These are phyloP conservation scores for Vanrija humicola DNA, from an alignment of 1,284 basidiomycete genomes.

Conservation along the genomic window DNA sequence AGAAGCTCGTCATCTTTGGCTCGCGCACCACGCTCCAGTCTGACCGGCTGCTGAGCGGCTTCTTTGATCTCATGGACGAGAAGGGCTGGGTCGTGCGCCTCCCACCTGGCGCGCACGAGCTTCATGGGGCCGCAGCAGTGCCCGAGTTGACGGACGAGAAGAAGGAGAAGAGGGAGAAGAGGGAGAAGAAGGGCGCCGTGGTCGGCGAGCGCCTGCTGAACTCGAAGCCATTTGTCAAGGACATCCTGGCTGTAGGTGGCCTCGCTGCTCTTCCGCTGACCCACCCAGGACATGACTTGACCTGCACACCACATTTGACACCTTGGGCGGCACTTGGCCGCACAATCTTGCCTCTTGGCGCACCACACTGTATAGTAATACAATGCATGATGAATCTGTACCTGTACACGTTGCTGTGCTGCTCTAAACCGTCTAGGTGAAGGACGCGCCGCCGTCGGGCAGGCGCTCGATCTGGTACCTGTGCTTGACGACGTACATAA, in stretches of 20 bases:
- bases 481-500: constrained; percentile 91
- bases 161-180: background rate
- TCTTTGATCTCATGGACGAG: constrained; percentile 68
- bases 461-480: constrained; percentile 88
- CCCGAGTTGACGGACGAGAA: background rate
- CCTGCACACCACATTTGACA: too few species aligned
- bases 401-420: constrained; percentile 8
- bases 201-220: constrained; percentile 6
- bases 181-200: constrained; percentile 1
- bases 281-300: background rate
- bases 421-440: constrained; percentile 11
- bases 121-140: constrained; percentile 16
- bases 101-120: constrained; percentile 54
- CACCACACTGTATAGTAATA: background rate
- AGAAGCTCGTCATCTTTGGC: constrained; percentile 86
- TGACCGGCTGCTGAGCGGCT: constrained; percentile 61
- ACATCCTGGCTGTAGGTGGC: constrained; percentile 23
- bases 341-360: background rate
- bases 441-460: constrained; percentile 58
- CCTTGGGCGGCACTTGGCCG: background rate
- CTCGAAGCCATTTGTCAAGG: constrained; percentile 20
- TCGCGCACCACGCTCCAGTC: constrained; percentile 66
- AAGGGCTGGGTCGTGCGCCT: constrained; percentile 66
- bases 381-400: constrained; percentile 6
- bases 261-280: background rate